Conservation (phyloP, 2,329 filamentous ascomycete genomes). For the Xylaria sp. region DNA sequence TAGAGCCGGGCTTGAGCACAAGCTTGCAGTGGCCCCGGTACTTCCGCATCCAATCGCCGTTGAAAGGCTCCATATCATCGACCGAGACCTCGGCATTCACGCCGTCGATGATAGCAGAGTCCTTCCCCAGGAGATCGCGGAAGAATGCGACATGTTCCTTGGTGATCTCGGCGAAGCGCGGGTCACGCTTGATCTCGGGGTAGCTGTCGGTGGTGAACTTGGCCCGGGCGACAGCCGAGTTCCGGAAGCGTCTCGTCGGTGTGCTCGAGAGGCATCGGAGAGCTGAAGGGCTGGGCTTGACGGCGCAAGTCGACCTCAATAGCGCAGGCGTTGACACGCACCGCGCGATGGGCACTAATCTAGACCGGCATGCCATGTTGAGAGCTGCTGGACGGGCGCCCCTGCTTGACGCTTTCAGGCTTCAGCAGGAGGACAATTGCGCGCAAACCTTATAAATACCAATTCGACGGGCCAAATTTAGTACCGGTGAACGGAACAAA, state of each 20-base stretch:
- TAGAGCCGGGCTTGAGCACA: conserved; percentile 78
- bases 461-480: not conserved
- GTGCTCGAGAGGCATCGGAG: conserved; percentile 29
- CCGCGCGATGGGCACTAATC: conserved; percentile 27
- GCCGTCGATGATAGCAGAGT: conserved; percentile 78
- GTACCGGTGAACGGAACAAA: not conserved
- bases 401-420: not conserved
- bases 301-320: conserved; percentile 13
- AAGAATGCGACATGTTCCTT: conserved; percentile 78
- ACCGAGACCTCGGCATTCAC: conserved; percentile 62
- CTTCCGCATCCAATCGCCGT: conserved; percentile 98
- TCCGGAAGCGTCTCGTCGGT: conserved; percentile 25
- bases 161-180: conserved; percentile 68
- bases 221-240: conserved; percentile 35
- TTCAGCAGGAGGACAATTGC: not conserved
- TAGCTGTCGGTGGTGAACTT: conserved; percentile 84
- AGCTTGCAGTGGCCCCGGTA: conserved; percentile 86
- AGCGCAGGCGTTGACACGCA: conserved; percentile 24
- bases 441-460: not conserved
- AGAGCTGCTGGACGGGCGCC: not conserved
- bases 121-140: conserved; percentile 69
- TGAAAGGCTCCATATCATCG: conserved; percentile 86
- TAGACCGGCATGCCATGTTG: conserved; percentile 30
- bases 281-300: not conserved
- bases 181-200: conserved; percentile 74